Conservation (phyloP, 352 stramenopile genomes). For the Peronospora belbahrii region DNA sequence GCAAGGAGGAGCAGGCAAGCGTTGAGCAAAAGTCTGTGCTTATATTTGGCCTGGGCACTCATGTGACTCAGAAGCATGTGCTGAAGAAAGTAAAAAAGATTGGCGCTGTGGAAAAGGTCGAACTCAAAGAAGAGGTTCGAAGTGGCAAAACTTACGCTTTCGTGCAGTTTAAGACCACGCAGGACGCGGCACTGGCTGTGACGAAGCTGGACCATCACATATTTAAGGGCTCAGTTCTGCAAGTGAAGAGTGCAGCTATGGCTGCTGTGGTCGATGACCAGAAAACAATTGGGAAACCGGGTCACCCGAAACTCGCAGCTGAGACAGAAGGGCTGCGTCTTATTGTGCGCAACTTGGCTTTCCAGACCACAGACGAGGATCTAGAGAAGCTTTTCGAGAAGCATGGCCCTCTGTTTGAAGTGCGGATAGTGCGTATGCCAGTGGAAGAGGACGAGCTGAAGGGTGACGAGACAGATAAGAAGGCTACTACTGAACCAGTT, state of each 20-base stretch:
- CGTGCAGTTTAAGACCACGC: slow-evolving; percentile 52
- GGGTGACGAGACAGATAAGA: slow-evolving; percentile 13
- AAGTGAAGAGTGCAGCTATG: slow-evolving; percentile 40
- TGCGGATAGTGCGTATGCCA: slow-evolving; percentile 63
- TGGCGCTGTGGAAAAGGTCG: slow-evolving; percentile 39
- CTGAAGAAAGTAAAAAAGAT: slow-evolving; percentile 80
- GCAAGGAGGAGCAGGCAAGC: slow-evolving; percentile 47
- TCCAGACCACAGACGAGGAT: slow-evolving; percentile 69
- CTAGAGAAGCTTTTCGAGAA: slow-evolving; percentile 63
- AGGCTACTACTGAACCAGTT: slow-evolving; percentile 10
- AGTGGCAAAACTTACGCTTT: slow-evolving; percentile 54
- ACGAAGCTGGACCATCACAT: slow-evolving; percentile 77
- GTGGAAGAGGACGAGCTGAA: slow-evolving; percentile 39
- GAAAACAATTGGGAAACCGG: slow-evolving; percentile 9
- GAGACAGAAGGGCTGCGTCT: slow-evolving; percentile 55
- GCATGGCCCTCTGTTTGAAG: slow-evolving; percentile 61
- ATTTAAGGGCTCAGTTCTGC: slow-evolving; percentile 73
- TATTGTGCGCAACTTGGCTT: slow-evolving; percentile 81
- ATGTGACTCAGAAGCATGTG: slow-evolving; percentile 71
- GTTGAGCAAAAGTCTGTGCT: slow-evolving; percentile 61
- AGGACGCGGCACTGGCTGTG: slow-evolving; percentile 44
- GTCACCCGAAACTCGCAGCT: slow-evolving; percentile 25
- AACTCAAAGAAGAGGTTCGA: slow-evolving; percentile 52
- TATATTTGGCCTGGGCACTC: slow-evolving; percentile 60
- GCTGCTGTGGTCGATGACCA: slow-evolving; percentile 23